phyloP scores from a whole-genome alignment of 768 basidiomycete genomes.

The Asterophora lycoperdoides region DNA sequence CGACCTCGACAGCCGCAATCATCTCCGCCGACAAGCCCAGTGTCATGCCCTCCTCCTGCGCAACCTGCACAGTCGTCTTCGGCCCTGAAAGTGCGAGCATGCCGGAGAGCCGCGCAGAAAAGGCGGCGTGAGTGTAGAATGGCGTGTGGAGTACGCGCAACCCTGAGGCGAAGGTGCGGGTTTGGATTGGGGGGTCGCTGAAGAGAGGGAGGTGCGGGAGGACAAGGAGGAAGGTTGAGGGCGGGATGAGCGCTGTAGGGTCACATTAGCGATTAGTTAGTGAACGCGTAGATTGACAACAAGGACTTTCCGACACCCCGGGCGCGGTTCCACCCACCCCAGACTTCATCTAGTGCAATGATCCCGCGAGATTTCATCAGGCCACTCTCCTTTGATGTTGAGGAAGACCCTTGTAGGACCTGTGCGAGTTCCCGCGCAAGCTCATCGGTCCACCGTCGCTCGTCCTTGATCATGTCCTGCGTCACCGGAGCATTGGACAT shows the following conservation, averaged over 20 bases:
- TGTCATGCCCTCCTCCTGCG: constrained; percentile 64
- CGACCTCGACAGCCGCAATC: constrained; percentile 67
- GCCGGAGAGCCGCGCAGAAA: constrained; percentile 60
- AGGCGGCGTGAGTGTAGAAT: constrained; percentile 61
- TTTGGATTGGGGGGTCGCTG: constrained; percentile 64
- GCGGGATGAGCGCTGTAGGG: constrained; percentile 77
- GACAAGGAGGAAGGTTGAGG: constrained; percentile 76
- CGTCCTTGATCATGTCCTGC: constrained; percentile 82
- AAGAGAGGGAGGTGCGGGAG: constrained; percentile 61
- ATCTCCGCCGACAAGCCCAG: constrained; percentile 76
- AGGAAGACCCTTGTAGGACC: constrained; percentile 53
- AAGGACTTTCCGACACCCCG: constrained; percentile 73
- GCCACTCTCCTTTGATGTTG: constrained; percentile 32
- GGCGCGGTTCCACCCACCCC: constrained; percentile 95
- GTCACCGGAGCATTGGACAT: constrained; percentile 80
- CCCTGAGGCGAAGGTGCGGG: constrained; percentile 68
- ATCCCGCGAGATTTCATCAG: constrained; percentile 80
- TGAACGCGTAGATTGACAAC: constrained; percentile 1
- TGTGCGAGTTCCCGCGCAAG: constrained; percentile 78
- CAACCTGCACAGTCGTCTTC: constrained; percentile 66
- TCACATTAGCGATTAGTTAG: neutral
- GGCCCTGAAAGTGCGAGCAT: constrained; percentile 47
- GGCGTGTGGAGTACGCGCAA: constrained; percentile 84
- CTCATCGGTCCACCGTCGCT: constrained; percentile 72
- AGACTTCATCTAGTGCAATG: constrained; percentile 86